phyloP scores from a whole-genome alignment of 768 basidiomycete species.

The Rhodocollybia butyracea region DNA sequence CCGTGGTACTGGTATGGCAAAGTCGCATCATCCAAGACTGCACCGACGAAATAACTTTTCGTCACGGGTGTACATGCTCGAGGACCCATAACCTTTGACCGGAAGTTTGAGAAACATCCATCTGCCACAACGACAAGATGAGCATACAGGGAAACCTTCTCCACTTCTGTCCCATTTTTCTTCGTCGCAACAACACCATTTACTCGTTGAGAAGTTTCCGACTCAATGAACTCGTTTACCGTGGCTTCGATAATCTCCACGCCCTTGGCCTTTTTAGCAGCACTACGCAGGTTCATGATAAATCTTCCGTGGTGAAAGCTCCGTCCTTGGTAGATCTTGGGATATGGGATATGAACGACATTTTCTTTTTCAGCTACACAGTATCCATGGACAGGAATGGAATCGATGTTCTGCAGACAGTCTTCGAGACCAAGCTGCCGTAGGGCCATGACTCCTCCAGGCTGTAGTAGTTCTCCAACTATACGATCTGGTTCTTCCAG shows the following conservation, averaged over 20 bases:
- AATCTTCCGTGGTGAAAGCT: conserved; percentile 95
- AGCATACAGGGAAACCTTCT: conserved; percentile 53
- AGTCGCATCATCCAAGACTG: conserved; percentile 71
- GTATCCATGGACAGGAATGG: conserved; percentile 81
- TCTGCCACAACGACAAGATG: conserved; percentile 88
- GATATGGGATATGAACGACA: conserved; percentile 89
- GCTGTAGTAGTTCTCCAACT: conserved; percentile 95
- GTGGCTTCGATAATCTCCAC: conserved; percentile 87
- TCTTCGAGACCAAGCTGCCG: conserved; percentile 71
- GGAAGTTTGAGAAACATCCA: conserved; percentile 94
- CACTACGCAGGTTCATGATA: conserved; percentile 71
- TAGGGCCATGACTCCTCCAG: conserved; percentile 81
- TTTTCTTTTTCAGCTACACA: conserved; percentile 67
- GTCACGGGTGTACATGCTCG: conserved; percentile 48
- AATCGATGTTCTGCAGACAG: conserved; percentile 85
- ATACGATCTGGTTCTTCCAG: conserved; percentile 93
- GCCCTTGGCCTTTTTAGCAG: conserved; percentile 54
- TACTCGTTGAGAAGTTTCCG: conserved; percentile 41
- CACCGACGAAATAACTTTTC: conserved; percentile 81
- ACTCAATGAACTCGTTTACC: conserved; percentile 69
- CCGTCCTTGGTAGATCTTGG: conserved; percentile 64
- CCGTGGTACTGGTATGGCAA: conserved; percentile 78
- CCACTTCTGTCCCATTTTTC: conserved; percentile 21
- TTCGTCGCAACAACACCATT: conserved; percentile 47
- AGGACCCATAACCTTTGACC: conserved; percentile 58